These are phyloP conservation scores for Mycocalia duriaeana DNA, from an alignment of 1,284 basidiomycete species.

Conservation along the genomic window DNA sequence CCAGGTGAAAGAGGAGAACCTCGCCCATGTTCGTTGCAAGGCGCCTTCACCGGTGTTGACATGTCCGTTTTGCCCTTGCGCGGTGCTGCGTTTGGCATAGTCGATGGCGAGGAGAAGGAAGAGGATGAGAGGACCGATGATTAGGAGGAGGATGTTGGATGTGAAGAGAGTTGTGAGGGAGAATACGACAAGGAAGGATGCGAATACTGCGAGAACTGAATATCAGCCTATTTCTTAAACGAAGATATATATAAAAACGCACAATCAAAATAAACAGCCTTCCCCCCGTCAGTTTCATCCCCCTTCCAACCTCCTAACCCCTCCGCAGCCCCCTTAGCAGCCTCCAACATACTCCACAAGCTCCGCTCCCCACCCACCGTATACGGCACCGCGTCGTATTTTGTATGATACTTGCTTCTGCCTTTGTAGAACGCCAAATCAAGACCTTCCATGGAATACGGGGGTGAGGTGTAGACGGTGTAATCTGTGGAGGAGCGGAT, in stretches of 20 bases:
- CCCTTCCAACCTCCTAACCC: constrained; percentile 36
- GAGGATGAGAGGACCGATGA: constrained; percentile 54
- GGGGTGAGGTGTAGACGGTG: constrained; percentile 44
- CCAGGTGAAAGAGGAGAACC: constrained; percentile 1
- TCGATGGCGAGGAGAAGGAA: constrained; percentile 35
- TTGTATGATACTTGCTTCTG: constrained; percentile 68
- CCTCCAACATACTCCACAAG: constrained; percentile 75
- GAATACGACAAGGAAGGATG: constrained; percentile 48
- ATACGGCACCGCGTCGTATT: constrained; percentile 55
- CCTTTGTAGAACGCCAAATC: constrained; percentile 73
- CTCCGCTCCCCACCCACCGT: constrained; percentile 48
- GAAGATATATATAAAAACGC: constrained; percentile 23
- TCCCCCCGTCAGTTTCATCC: constrained; percentile 23
- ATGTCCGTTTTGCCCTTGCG: constrained; percentile 14
- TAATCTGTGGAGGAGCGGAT: constrained; percentile 69
- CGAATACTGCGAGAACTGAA: constrained; percentile 49
- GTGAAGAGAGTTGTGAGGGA: constrained; percentile 45
- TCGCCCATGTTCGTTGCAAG: background rate
- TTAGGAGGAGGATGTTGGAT: constrained; percentile 55
- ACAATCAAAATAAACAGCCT: constrained; percentile 72
- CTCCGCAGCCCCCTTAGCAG: constrained; percentile 47
- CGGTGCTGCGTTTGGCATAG: constrained; percentile 17
- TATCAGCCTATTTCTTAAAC: background rate
- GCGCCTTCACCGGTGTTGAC: background rate
- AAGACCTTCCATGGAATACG: constrained; percentile 51